A percentile compares a stretch with the other conserved stretches of the same genome.
Conservation (phyloP, 306 rosid genomes). For the Rosa chinensis region DNA sequence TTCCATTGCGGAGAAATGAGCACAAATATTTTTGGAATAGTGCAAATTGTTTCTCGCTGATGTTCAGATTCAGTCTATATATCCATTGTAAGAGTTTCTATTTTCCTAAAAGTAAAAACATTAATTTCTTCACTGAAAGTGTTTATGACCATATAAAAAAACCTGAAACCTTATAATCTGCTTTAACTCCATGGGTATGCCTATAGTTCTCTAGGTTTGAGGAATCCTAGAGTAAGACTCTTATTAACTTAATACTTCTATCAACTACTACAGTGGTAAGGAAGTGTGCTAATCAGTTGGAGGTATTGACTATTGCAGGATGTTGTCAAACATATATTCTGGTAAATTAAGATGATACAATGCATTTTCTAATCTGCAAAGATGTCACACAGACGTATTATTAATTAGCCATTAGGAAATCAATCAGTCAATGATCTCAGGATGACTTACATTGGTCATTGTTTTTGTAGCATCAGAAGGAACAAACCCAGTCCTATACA, state of each 20-base stretch:
- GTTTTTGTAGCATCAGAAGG: not conserved
- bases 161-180: not conserved
- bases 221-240: not conserved
- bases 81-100: slow-evolving; percentile 66
- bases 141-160: no score
- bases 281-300: not conserved
- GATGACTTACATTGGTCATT: not conserved
- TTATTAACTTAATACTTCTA: not conserved
- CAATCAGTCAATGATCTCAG: not conserved
- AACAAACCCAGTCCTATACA: not conserved
- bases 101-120: not conserved
- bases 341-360: not conserved
- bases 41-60: slow-evolving; percentile 96
- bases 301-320: not conserved
- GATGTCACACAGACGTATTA: not conserved
- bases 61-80: slow-evolving; percentile 84
- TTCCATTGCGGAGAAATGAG: slow-evolving; percentile 89
- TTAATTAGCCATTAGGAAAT: no score
- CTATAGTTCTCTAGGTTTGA: not conserved
- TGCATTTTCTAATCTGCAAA: not conserved
- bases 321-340: not conserved
- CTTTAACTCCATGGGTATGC: not conserved
- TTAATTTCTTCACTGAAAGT: not conserved
- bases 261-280: not conserved
- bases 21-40: slow-evolving; percentile 90